These are phyloP conservation scores for Claviceps monticola DNA, from an alignment of 2,329 filamentous ascomycete genomes.

Conservation along the genomic window DNA sequence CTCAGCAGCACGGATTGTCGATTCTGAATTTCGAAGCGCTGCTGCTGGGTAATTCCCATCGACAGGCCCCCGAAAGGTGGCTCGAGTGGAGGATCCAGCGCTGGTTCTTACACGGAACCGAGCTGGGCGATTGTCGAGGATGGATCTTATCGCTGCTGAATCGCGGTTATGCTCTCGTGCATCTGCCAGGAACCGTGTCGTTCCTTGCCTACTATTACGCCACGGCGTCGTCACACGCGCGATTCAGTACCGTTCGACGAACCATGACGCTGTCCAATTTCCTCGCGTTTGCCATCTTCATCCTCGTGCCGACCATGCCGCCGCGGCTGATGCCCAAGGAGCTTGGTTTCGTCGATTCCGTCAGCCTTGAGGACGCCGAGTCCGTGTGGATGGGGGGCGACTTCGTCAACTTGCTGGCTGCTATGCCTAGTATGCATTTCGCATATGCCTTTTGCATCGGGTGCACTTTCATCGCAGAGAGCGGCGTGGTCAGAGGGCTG, in stretches of 20 bases:
- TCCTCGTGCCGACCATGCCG: conserved; percentile 43
- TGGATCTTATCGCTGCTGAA: conserved; percentile 49
- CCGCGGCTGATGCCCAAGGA: conserved; percentile 41
- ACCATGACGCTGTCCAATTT: conserved; percentile 44
- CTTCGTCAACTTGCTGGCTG: conserved; percentile 41
- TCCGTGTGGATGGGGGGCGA: conserved; percentile 16
- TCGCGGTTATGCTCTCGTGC: conserved; percentile 56
- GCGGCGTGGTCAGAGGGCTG: conserved; percentile 29
- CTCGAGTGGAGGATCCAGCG: conserved; percentile 33
- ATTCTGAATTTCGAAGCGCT: conserved; percentile 6
- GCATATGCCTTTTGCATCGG: conserved; percentile 40
- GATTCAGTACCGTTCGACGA: conserved; percentile 36
- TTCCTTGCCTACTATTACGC: conserved; percentile 49
- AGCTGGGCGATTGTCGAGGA: conserved; percentile 20
- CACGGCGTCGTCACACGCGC: conserved; percentile 45
- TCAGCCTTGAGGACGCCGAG: conserved; percentile 27
- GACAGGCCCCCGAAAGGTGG: conserved; percentile 5
- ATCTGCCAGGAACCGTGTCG: conserved; percentile 57
- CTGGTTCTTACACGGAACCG: conserved; percentile 41
- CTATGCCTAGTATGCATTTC: conserved; percentile 44
- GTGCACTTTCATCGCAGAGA: conserved; percentile 36
- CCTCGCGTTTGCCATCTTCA: conserved; percentile 40
- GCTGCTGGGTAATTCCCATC: conserved; percentile 5
- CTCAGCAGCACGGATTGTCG: conserved; percentile 3
- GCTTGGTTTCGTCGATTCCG: conserved; percentile 41